Evolutionary conservation across 2,329 filamentous ascomycete species (phyloP), one percentile per base, ranked within the genome.

Genomic region (Trichophyton mentagrophytes): DNA sequence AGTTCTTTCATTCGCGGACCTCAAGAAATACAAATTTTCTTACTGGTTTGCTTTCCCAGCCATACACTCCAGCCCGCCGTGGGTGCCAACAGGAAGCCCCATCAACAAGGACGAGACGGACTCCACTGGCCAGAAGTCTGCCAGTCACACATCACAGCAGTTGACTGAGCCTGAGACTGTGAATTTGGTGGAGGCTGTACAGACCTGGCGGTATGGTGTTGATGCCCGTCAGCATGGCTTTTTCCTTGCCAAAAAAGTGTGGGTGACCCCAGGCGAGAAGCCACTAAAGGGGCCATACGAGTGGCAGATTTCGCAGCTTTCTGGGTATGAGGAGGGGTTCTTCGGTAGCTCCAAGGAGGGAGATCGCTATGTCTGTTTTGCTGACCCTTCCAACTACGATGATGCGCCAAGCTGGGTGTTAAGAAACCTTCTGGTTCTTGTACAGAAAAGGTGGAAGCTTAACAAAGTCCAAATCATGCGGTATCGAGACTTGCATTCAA

Each of bases 21-120:
- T 99, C 38, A 99, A 99, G 74, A 96, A 95, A 71, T 97, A 97
- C 77, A 89, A 86, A 64, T 96, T 97, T 71, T 90, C 87, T n/a
- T 97, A 97, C 75, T 95, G 95, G 85, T 97, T 97, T 73, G 92
- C 88, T 3, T 99, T 95, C 69, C 93, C 93, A 0, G 90, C 92
- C 15, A 80, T 99, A 51, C 91, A 95, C 71, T 95, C 92, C 3
- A 86, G 92, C 60, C 89, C 90, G 1, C 79, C 81, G 30, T 99
- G 93, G 93, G 86, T 83, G 67, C 78, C 64, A 2, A 67, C 30
- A 3, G 17, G 27, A n/a, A 20, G n/a, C 6, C 20, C 20, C 15
- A 58, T 60, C 11, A 57, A 49, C 3, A 61, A 60, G 27, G 53
- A 57, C 38, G 22, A 36, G 17, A 58, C 56, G 8, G 58, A 60